Evolutionary conservation across 805 yeast species (phyloP).

Genomic region (Wickerhamiella nectarea): DNA sequence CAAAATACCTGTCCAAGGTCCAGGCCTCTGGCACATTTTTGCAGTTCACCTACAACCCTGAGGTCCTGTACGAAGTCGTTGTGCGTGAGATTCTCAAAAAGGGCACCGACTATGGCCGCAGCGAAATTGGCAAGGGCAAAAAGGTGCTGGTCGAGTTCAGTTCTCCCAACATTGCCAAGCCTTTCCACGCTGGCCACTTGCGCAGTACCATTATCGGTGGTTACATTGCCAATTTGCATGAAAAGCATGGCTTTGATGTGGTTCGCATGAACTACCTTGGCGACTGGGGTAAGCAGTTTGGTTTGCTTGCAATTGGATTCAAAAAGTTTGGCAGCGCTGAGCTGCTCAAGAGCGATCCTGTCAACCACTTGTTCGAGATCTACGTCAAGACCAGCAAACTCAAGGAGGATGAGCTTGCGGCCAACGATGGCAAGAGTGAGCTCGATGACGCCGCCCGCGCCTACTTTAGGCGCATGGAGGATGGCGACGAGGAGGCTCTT

Average conservation of each 20-base stretch:
- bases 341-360: constrained; percentile 60
- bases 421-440: constrained; percentile 30
- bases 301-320: constrained; percentile 87
- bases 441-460: constrained; percentile 77
- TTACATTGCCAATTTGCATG: constrained; percentile 77
- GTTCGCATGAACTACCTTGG: constrained; percentile 87
- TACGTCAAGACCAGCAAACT: constrained; percentile 79
- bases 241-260: constrained; percentile 86
- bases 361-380: constrained; percentile 86
- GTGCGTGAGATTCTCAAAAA: constrained; percentile 54
- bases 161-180: constrained; percentile 97
- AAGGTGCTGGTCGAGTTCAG: constrained; percentile 76
- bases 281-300: constrained; percentile 99
- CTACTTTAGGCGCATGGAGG: constrained; percentile 83
- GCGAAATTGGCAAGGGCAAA: constrained; percentile 61
- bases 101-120: constrained; percentile 50
- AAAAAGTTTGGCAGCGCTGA: constrained; percentile 73
- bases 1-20: constrained; percentile 53
- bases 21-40: constrained; percentile 80
- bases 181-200: constrained; percentile 98
- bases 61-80: constrained; percentile 52
- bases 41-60: constrained; percentile 71
- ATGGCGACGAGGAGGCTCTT: constrained; percentile 73
- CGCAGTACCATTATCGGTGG: constrained; percentile 98
- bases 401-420: constrained; percentile 49